These are phyloP conservation scores for Neurospora cerealis DNA, from an alignment of 495 filamentous ascomycete genomes.

Conservation along the genomic window DNA sequence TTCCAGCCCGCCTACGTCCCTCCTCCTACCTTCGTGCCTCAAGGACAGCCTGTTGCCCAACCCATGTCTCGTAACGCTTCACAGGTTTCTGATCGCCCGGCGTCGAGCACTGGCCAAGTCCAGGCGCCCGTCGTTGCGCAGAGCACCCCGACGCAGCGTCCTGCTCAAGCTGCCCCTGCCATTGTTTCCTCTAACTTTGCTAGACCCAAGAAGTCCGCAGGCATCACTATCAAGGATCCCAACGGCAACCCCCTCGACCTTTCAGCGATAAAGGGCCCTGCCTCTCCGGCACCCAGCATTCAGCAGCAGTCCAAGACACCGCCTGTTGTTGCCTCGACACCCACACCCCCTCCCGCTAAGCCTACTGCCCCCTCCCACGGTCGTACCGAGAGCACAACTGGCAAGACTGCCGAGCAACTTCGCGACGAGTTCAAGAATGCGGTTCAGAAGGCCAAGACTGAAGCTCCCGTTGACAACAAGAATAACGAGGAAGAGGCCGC, in stretches of 20 bases:
- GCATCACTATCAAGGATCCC: constrained; percentile 69
- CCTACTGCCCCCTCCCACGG: constrained; percentile 32
- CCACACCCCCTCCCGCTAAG: constrained; percentile 41
- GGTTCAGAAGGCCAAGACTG: constrained; percentile 31
- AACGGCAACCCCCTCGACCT: constrained; percentile 51
- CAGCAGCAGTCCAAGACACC: constrained; percentile 44
- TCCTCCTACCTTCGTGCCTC: constrained; percentile 38
- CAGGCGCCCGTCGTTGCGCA: constrained; percentile 37
- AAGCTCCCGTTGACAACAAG: constrained; percentile 22
- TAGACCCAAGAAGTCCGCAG: constrained; percentile 54
- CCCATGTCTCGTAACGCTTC: constrained; percentile 78
- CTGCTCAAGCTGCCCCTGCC: constrained; percentile 48
- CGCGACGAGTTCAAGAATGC: constrained; percentile 42
- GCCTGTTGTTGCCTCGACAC: constrained; percentile 40
- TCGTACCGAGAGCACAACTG: constrained; percentile 35
- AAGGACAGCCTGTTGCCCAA: constrained; percentile 43
- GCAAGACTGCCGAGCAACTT: constrained; percentile 41
- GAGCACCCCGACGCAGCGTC: constrained; percentile 38
- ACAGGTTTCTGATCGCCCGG: constrained; percentile 68
- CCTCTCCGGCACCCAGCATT: constrained; percentile 37
- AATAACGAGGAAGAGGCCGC: constrained; percentile 30
- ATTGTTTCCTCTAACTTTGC: constrained; percentile 49
- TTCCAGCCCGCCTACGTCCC: constrained; percentile 37
- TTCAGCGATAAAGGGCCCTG: constrained; percentile 25
- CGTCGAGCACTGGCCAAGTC: constrained; percentile 63